Evolutionary conservation across 768 basidiomycete species (phyloP), one percentile per base, ranked within the genome.

Genomic region (Trametes maxima): DNA sequence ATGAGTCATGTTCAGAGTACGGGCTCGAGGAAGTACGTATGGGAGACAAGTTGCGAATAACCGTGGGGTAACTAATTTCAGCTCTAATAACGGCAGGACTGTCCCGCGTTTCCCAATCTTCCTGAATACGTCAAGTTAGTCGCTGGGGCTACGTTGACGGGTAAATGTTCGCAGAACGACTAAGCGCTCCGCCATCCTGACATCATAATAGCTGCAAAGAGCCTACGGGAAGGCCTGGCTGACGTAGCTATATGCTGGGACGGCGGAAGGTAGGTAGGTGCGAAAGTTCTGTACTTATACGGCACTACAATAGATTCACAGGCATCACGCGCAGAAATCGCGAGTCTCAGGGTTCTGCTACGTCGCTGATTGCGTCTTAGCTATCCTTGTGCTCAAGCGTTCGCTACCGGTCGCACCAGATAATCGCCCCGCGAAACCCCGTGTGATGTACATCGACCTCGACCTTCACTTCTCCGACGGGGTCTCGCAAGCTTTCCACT

Each of bases 391-490:
- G 4, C 80, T 97, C 44, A 86, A 83, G 64, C 79, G 79, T 19
- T 62, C 75, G 5, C 53, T 61, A 49, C 62, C 54, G 10, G 14
- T 62, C 4, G 36, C 49, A 0, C 53, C 55, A 2, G 39, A 51
- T 1, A 45, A 21, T 8, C 24, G 57, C 22, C 51, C 60, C 33
- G 70, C 74, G 56, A 82, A 80, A 62, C 79, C 83, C 0, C 83
- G 90, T 2, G 80, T 95, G 12, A 86, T 98, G 84, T 97, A 97
- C 74, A 80, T 98, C 50, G 95, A 98, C 70, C 76, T 98, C 10
- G 95, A 98, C 71, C 79, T 97, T 2, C 95, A 98, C 72, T 94
- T 92, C 67, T 91, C 90, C 4, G 94, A 97, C 68, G 94, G 85
- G 0, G 93, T 95, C 46, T 89, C 90, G 0, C 82, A 89, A 40